phyloP scores from a whole-genome alignment of 306 rosid genomes.

The Medicago arabica region DNA sequence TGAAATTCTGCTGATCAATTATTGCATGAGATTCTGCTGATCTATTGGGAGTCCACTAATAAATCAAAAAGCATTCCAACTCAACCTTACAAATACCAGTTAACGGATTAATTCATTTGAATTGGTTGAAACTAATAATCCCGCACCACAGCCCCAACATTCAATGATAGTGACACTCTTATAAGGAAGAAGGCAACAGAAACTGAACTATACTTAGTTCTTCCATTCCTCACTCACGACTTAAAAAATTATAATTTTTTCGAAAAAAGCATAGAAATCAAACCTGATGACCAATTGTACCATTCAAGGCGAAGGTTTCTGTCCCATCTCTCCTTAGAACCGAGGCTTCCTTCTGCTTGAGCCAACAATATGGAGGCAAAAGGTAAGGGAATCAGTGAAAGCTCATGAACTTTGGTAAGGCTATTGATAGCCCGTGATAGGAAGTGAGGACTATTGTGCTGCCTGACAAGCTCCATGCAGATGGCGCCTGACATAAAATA shows the following conservation, averaged over 20 bases:
- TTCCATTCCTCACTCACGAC: conserved; percentile 6
- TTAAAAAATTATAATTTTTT: conserved; percentile 7
- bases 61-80: conserved; percentile 26
- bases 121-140: conserved; percentile 25
- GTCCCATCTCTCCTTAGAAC: conserved; percentile 83
- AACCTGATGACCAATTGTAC: conserved; percentile 94
- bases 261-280: conserved; percentile 42
- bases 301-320: conserved; percentile 75
- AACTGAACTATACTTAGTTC: neutral
- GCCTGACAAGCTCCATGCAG: conserved; percentile 81
- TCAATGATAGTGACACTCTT: conserved; percentile 29
- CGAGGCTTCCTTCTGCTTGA: conserved; percentile 91
- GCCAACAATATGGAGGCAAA: conserved; percentile 69
- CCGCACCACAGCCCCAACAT: conserved; percentile 5
- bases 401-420: conserved; percentile 63
- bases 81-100: conserved; percentile 29
- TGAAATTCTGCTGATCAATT: conserved; percentile 5
- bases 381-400: conserved; percentile 65
- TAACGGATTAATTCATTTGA: conserved; percentile 25
- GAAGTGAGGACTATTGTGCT: conserved; percentile 46
- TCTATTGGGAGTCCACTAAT: neutral
- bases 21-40: conserved; percentile 1
- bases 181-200: conserved; percentile 1
- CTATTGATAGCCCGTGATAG: conserved; percentile 66
- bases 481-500: conserved; percentile 63